Evolutionary conservation across 1,139 yeast genomes (phyloP).

Genomic region (Blastobotrys illinoisensis): DNA sequence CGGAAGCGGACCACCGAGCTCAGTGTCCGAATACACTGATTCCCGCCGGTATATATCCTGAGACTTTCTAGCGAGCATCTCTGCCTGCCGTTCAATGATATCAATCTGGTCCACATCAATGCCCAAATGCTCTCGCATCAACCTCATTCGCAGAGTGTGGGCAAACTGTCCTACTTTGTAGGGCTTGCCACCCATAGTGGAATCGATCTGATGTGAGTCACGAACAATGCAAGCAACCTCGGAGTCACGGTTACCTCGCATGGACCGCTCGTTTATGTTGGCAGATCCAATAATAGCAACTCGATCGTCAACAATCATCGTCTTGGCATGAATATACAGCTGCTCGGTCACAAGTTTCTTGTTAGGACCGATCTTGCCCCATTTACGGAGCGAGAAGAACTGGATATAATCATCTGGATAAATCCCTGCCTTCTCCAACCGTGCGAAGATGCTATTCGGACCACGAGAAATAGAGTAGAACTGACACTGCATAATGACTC

Average conservation of each 20-base stretch:
- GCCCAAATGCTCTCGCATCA: slow-evolving; percentile 96
- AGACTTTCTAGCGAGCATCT: slow-evolving; percentile 9
- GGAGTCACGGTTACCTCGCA: slow-evolving; percentile 90
- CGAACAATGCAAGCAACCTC: slow-evolving; percentile 87
- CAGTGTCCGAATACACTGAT: neutral
- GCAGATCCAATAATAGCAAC: slow-evolving; percentile 95
- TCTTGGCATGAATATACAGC: slow-evolving; percentile 87
- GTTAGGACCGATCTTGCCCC: slow-evolving; percentile 87
- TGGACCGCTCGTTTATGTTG: slow-evolving; percentile 90
- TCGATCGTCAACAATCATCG: slow-evolving; percentile 89
- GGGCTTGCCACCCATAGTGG: slow-evolving; percentile 77
- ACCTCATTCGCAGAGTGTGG: slow-evolving; percentile 77
- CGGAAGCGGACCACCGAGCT: neutral
- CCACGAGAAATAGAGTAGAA: slow-evolving; percentile 92
- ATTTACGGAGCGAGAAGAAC: slow-evolving; percentile 84
- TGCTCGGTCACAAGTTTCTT: slow-evolving; percentile 81
- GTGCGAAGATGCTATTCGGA: slow-evolving; percentile 79
- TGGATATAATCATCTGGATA: slow-evolving; percentile 84
- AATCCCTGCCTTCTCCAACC: slow-evolving; percentile 71
- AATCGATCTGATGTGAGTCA: slow-evolving; percentile 69
- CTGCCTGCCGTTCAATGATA: slow-evolving; percentile 56
- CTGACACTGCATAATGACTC: slow-evolving; percentile 96
- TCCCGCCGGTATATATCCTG: neutral
- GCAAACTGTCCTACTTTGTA: slow-evolving; percentile 84
- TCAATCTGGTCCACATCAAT: slow-evolving; percentile 87